Evolutionary conservation across 768 basidiomycete species (phyloP).

Genomic region (Mycena alexandri): DNA sequence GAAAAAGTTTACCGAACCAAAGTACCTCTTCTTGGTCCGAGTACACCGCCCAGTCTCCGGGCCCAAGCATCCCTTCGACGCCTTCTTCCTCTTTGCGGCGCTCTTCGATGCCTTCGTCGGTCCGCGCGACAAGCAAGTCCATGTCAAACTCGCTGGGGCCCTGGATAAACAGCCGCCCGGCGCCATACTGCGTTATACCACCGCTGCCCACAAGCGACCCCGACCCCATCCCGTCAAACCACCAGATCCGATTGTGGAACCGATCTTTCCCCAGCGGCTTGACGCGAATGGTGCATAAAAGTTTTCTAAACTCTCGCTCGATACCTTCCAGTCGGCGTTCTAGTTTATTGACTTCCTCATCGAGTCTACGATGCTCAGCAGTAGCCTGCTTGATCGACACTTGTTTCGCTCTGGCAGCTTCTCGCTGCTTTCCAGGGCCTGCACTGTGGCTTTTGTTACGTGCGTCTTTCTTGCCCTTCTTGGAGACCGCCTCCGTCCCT

Average conservation of each 20-base stretch:
- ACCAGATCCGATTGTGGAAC: conserved; percentile 97
- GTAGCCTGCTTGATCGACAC: conserved; percentile 85
- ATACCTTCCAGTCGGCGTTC: conserved; percentile 87
- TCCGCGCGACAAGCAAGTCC: conserved; percentile 74
- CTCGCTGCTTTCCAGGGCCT: conserved; percentile 83
- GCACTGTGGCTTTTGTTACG: conserved; percentile 66
- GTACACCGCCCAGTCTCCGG: conserved; percentile 93
- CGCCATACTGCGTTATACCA: conserved; percentile 85
- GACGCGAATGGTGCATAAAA: conserved; percentile 85
- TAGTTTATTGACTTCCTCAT: conserved; percentile 89
- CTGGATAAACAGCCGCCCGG: conserved; percentile 93
- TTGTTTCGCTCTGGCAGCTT: conserved; percentile 81
- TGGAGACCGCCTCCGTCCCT: conserved; percentile 71
- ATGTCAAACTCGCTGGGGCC: conserved; percentile 89
- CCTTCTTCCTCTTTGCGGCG: conserved; percentile 86
- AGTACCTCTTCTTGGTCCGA: conserved; percentile 87
- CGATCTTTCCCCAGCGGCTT: conserved; percentile 93
- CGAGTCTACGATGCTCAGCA: conserved; percentile 85
- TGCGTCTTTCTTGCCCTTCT: conserved; percentile 67
- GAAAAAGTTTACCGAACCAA: conserved; percentile 39
- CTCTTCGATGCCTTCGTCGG: conserved; percentile 68
- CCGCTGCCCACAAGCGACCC: conserved; percentile 84
- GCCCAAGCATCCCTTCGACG: conserved; percentile 74
- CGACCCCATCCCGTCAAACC: conserved; percentile 97
- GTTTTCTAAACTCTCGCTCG: conserved; percentile 94